Evolutionary conservation across 306 rosid species (phyloP), one percentile per base, ranked within the genome.

Genomic region (Calophaca sinica): DNA sequence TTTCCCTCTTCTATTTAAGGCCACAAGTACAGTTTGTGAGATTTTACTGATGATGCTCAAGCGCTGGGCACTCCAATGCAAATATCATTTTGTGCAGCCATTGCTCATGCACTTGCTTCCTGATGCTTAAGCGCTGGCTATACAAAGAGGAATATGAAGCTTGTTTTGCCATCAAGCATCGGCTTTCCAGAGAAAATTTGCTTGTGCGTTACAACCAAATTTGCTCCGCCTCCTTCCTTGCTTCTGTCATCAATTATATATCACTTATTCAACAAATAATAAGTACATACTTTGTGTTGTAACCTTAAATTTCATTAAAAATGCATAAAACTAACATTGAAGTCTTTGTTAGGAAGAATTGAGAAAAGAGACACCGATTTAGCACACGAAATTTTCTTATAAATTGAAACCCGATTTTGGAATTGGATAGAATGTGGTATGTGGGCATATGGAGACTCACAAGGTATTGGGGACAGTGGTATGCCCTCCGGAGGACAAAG

Each of bases 1-100:
- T 70, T 70, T 41, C 76, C 7, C 55, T 41, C 52, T 55, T 41
- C 35, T 71, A n/a, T 41, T 55, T 55, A 55, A 11, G 55, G 42
- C 9, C 9, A 55, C 54, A 12, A 4, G 3, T 28, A 11, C 54
- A 39, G 0, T 39, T 26, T n/a, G 13, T 26, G 54, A 45, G 38
- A 65, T 44, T 65, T 65, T 9, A 15, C 6, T 6, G 28, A 29
- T 28, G 11, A 7, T 12, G 11, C 72, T 65, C 36, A 10, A 10
- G 39, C 26, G 4, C 3, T 7, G 71, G 10, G 26, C 26, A 44
- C 51, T 63, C 14, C n/a, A 5, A 42, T 20, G 53, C 20, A 65
- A 44, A 44, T 42, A 9, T 65, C 70, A 42, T 42, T 65, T 65
- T 65, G 15, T 26, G 26, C 57, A 29, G 28, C 41, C 70, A 9